These are phyloP conservation scores for Suillus subluteus DNA, from an alignment of 768 basidiomycete genomes.

Conservation along the genomic window DNA sequence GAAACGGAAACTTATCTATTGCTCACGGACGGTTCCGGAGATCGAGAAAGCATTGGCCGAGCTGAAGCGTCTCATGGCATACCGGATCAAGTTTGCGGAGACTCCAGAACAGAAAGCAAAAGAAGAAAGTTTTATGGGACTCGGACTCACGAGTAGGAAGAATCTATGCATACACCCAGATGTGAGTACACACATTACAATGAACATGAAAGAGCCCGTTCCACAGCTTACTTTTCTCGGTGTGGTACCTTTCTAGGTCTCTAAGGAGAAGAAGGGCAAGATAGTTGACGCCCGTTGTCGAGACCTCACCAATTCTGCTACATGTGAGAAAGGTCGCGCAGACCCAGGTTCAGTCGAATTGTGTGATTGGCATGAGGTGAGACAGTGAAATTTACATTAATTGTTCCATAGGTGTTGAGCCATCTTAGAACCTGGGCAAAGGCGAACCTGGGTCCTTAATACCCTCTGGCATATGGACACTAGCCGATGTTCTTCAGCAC, in stretches of 20 bases:
- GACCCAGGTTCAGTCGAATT: slow-evolving; percentile 90
- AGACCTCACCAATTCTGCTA: slow-evolving; percentile 87
- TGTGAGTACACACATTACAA: slow-evolving; percentile 45
- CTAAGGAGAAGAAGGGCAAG: slow-evolving; percentile 98
- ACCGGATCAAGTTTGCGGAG: slow-evolving; percentile 75
- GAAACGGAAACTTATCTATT: slow-evolving; percentile 94
- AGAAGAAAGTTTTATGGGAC: slow-evolving; percentile 81
- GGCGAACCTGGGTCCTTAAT: slow-evolving; percentile 82
- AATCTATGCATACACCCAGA: slow-evolving; percentile 96
- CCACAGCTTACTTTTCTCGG: slow-evolving; percentile 1
- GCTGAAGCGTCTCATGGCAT: slow-evolving; percentile 90
- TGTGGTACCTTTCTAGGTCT: slow-evolving; percentile 57
- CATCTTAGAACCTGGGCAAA: slow-evolving; percentile 74
- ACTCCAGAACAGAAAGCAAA: slow-evolving; percentile 75
- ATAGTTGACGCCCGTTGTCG: slow-evolving; percentile 96
- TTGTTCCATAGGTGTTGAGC: slow-evolving; percentile 10
- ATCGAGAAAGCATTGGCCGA: slow-evolving; percentile 98
- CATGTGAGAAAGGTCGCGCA: slow-evolving; percentile 79
- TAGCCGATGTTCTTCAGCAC: slow-evolving; percentile 90
- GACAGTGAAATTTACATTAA: slow-evolving; percentile 19
- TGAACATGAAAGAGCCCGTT: background rate
- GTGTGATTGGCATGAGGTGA: slow-evolving; percentile 95
- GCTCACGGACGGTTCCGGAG: slow-evolving; percentile 98
- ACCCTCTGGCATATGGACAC: slow-evolving; percentile 88
- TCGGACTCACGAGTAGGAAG: slow-evolving; percentile 94